phyloP scores from a whole-genome alignment of 2,329 filamentous ascomycete genomes.

The Apiospora malaysiana region DNA sequence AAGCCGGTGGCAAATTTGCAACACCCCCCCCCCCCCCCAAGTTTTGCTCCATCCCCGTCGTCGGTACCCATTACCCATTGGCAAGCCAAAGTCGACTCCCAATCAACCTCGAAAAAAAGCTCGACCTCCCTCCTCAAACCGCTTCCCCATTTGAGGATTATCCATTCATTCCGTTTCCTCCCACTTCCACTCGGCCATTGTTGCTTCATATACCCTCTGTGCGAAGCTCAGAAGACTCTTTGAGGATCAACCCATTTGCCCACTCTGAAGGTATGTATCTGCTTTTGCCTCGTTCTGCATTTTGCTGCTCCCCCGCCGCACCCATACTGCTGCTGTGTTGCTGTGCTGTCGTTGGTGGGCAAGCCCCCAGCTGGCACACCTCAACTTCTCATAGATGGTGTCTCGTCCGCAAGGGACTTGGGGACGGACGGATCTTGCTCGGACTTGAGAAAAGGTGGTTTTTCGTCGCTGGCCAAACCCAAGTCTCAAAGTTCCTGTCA shows the following conservation, averaged over 20 bases:
- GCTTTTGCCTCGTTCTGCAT: constrained; percentile 13
- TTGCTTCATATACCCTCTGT: constrained; percentile 19
- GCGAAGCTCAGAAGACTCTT: constrained; percentile 13
- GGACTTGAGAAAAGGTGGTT: constrained; percentile 7
- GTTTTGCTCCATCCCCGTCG: constrained; percentile 19
- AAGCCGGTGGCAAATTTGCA: too few relatives aligned
- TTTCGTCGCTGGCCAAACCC: background rate
- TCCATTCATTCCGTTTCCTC: constrained; percentile 17
- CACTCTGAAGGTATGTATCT: constrained; percentile 19
- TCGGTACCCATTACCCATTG: constrained; percentile 7
- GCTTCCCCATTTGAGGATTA: constrained; percentile 19
- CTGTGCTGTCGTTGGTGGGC: constrained; percentile 9
- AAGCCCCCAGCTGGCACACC: background rate
- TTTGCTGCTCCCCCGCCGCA: background rate
- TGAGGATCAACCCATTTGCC: background rate
- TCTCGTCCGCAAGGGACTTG: background rate
- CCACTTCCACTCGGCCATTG: background rate
- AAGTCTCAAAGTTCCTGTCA: background rate
- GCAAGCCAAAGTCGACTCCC: constrained; percentile 19
- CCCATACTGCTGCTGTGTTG: background rate
- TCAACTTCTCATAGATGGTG: background rate
- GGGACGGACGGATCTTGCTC: background rate
- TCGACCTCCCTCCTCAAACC: constrained; percentile 21
- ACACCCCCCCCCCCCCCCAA: constrained; percentile 21
- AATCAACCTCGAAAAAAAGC: constrained; percentile 19